Conservation (phyloP, 1,139 yeast genomes). For the Pichiaceae sp. region DNA sequence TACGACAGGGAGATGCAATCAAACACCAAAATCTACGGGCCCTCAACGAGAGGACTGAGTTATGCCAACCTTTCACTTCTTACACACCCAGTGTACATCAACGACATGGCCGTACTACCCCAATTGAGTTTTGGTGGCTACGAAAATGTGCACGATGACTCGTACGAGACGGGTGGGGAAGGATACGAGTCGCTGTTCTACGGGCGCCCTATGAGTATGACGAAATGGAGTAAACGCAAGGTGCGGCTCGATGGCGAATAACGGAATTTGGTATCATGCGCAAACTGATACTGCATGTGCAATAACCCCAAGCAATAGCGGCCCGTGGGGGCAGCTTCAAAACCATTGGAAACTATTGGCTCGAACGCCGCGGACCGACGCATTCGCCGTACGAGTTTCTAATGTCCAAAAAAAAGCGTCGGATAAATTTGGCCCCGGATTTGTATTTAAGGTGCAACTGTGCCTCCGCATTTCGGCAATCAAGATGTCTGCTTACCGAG, state of each 20-base stretch:
- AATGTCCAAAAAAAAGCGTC: too few relatives aligned
- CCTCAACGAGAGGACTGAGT: conserved; percentile 2
- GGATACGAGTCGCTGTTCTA: conserved; percentile 18
- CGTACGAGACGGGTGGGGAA: conserved; percentile 12
- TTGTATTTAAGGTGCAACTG: too few relatives aligned
- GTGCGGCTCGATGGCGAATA: conserved; percentile 8
- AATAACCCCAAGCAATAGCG: too few relatives aligned
- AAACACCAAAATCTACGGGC: neutral
- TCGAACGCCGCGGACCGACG: too few relatives aligned
- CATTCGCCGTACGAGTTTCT: too few relatives aligned
- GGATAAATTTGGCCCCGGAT: too few relatives aligned
- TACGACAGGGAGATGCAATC: conserved; percentile 6
- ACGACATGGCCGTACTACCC: conserved; percentile 61
- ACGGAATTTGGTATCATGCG: too few relatives aligned
- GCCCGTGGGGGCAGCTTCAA: too few relatives aligned
- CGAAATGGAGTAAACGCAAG: conserved; percentile 18
- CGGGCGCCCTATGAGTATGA: conserved; percentile 19
- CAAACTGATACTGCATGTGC: too few relatives aligned
- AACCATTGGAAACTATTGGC: too few relatives aligned
- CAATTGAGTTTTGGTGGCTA: conserved; percentile 20
- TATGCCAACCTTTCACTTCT: conserved; percentile 68
- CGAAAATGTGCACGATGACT: conserved; percentile 12
- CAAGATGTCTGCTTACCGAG: too few relatives aligned
- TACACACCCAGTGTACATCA: conserved; percentile 55
- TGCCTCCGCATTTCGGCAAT: too few relatives aligned